phyloP scores from a whole-genome alignment of 805 yeast species.

The Metschnikowia dekortorum region DNA sequence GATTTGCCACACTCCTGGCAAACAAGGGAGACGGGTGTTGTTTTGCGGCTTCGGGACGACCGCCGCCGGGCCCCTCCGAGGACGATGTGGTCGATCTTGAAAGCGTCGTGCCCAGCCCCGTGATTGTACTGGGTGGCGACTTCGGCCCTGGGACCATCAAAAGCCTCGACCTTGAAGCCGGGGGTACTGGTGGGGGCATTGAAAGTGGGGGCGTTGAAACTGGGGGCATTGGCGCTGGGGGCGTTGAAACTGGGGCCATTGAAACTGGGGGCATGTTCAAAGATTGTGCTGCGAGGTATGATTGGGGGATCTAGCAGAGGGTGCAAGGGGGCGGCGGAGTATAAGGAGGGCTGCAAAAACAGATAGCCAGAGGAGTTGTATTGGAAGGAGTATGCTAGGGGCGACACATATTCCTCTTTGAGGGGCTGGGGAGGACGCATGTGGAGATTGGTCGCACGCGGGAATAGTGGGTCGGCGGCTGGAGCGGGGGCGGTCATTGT shows the following conservation, averaged over 20 bases:
- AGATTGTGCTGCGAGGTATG: neutral
- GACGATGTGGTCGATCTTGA: neutral
- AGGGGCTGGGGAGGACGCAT: neutral
- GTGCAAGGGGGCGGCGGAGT: conserved; percentile 1
- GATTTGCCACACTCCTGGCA: conserved; percentile 43
- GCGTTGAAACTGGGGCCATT: neutral
- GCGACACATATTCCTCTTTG: conserved; percentile 8
- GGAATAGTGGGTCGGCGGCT: neutral
- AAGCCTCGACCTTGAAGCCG: too few species aligned
- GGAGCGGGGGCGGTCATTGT: neutral
- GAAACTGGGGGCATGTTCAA: neutral
- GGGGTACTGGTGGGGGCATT: neutral
- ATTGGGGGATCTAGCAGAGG: neutral
- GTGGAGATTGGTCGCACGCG: neutral
- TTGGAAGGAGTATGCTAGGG: conserved; percentile 3
- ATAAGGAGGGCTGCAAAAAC: conserved; percentile 1
- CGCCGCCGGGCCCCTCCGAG: too few species aligned
- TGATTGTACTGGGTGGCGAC: too few species aligned
- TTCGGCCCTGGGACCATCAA: too few species aligned
- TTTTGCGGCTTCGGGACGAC: neutral
- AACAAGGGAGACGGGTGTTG: conserved; percentile 12
- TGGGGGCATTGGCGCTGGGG: neutral
- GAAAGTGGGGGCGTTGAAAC: neutral
- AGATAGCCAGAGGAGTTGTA: neutral
- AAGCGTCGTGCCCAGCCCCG: too few species aligned